These are phyloP conservation scores for Geotrichum cucujoidarum DNA, from an alignment of 1,139 yeast genomes.

Conservation along the genomic window DNA sequence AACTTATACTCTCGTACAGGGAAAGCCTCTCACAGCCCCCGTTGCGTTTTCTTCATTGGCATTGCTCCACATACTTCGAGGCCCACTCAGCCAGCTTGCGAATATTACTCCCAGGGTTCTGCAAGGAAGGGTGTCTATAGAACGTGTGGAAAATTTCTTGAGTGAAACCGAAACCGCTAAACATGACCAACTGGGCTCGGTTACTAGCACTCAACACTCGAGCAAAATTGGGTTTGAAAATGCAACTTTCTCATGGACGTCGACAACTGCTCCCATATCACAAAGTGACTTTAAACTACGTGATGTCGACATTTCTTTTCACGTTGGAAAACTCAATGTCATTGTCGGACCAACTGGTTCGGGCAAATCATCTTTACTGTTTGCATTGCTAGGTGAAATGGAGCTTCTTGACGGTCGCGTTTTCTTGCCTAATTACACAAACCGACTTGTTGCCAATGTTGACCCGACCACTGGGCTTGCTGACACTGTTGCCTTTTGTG, in stretches of 20 bases:
- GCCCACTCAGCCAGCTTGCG: constrained; percentile 82
- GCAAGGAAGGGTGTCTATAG: constrained; percentile 84
- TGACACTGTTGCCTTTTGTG: constrained; percentile 90
- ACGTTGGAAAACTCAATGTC: constrained; percentile 71
- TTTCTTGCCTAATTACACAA: constrained; percentile 69
- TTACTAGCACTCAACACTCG: constrained; percentile 51
- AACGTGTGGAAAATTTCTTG: constrained; percentile 77
- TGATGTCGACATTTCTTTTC: constrained; percentile 64
- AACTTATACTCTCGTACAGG: constrained; percentile 67
- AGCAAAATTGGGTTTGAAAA: constrained; percentile 75
- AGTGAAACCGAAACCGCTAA: constrained; percentile 76
- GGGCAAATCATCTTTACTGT: constrained; percentile 84
- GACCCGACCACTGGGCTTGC: constrained; percentile 76
- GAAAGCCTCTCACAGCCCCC: constrained; percentile 76
- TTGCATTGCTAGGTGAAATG: constrained; percentile 96
- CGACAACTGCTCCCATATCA: constrained; percentile 29
- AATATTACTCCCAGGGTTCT: constrained; percentile 81
- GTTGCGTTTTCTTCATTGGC: constrained; percentile 89
- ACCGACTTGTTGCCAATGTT: constrained; percentile 63
- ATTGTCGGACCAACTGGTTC: constrained; percentile 94
- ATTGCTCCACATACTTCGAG: constrained; percentile 72
- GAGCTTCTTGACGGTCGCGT: constrained; percentile 65
- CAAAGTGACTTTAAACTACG: constrained; percentile 63
- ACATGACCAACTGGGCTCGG: constrained; percentile 61
- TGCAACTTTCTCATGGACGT: constrained; percentile 80